Evolutionary conservation across 768 basidiomycete species (phyloP), one percentile per base, ranked within the genome.

Genomic region (Pholiota molesta): DNA sequence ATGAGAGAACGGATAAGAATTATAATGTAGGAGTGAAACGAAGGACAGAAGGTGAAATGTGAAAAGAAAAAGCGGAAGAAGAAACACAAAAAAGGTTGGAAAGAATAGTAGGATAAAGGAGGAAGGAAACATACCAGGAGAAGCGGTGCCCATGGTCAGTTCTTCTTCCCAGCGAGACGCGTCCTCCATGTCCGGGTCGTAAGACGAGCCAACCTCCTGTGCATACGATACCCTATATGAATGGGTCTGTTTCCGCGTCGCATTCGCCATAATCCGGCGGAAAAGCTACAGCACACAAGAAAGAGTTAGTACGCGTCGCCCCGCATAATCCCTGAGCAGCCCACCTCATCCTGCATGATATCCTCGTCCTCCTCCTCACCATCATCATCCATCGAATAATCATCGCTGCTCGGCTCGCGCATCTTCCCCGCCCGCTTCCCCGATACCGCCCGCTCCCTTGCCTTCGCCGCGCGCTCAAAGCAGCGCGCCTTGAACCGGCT

Each of bases 121-220:
- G 26, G 56, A 57, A 31, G 45, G 29, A 57, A 17, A 16, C 16
- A 17, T 28, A 59, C 45, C 37, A 23, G 49, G 23, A 37, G 21
- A 45, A 29, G 29, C 39, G 53, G 52, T n/a, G 60, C 80, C 88
- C 80, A 65, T 67, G 17, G 55, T 69, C 4, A 90, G 68, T 49
- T 85, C 85, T 29, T 73, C 66, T 70, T 90, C 89, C 89, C 88
- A 91, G n/a, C 71, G 68, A 21, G 66, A 74, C 4, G 83, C 71
- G 60, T 91, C 88, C 35, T 92, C 88, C 68, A 90, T 74, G 69
- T 86, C 85, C 5, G 90, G 90, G 69, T 92, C 90, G 61, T 90
- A 84, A 0, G 90, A 91, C 16, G 89, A 90, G 5, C 90, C 90
- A 3, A 92, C 89, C 60, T 91, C 89, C 17, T 76, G 69, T 28